Base-by-base conservation (phyloP, 768 basidiomycete species). In the Naganishia kalamii region DNA sequence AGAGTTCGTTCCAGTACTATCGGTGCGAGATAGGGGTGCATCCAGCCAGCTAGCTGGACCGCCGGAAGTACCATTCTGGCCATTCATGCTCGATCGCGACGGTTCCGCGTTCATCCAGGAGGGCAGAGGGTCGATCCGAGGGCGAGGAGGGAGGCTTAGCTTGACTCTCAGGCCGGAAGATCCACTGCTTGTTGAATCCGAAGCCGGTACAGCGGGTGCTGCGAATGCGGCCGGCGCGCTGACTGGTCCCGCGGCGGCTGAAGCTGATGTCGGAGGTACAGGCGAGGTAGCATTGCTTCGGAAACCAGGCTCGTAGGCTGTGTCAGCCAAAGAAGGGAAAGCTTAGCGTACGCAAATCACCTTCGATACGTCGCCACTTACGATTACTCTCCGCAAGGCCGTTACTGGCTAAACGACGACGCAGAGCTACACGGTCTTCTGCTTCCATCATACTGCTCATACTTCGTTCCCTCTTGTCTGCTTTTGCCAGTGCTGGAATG, bases 401-500 rank as follows among this genome's bases (percentile, higher is more conserved):
- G 48, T 40, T 37, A 33, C 40, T 35, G 23, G 32, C 27, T 15
- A 57, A 37, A n/a, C 54, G 17, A 12, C 54, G 11, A 29, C 54
- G 33, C 35, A 57, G 10, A 13, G 37, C 29, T 25, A 25, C 12
- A 12, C 54, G 35, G 13, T 57, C 54, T 37, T 57, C 54, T 11
- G 54, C 54, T 57, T 57, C 54, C n/a, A 57, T 17, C 23, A 57
- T 25, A 27, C 54, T 57, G 23, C 54, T 57, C 54, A 57, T 57
- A 57, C 54, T 57, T 27, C 54, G 54, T 57, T 57, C 54, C 19
- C 54, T 35, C 54, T 57, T 57, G 23, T 57, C 54, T 21, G 54
- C 21, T 40, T 37, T 57, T 25, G 54, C 54, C 23, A 57, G 30
- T 27, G 54, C 54, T 10, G 54, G 54, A 37, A 57, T 21, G 40